These are phyloP conservation scores for Kondoa malvinella DNA, from an alignment of 768 basidiomycete genomes.

Conservation along the genomic window DNA sequence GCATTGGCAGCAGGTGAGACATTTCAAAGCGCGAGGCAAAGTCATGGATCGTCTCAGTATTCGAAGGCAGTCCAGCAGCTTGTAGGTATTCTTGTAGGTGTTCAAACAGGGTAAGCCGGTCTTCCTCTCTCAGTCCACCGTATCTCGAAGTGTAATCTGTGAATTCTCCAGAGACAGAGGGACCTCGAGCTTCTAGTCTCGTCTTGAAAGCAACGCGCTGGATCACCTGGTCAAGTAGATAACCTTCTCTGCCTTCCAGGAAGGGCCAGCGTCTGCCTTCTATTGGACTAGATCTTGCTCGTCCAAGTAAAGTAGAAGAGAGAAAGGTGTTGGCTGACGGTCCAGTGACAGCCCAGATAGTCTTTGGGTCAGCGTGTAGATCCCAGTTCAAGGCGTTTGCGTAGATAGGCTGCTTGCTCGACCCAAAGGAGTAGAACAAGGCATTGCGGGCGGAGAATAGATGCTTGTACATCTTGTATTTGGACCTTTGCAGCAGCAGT, in stretches of 20 bases:
- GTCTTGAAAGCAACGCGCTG: not conserved
- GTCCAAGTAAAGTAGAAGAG: not conserved
- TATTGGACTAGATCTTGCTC: not conserved
- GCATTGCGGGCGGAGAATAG: not conserved
- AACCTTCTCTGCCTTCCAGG: not conserved
- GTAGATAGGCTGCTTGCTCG: not conserved
- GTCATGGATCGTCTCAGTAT: constrained; percentile 33
- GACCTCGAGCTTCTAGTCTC: not conserved
- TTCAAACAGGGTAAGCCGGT: constrained; percentile 56
- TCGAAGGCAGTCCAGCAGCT: constrained; percentile 5
- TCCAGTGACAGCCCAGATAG: not conserved
- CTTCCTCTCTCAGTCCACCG: constrained; percentile 42
- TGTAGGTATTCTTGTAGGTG: constrained; percentile 42
- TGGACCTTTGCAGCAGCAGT: no score
- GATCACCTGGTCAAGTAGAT: not conserved
- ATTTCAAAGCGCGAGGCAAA: constrained; percentile 47
- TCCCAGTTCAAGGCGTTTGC: not conserved
- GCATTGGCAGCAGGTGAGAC: constrained; percentile 53
- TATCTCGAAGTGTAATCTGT: not conserved
- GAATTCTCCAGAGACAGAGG: not conserved
- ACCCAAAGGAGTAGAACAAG: not conserved
- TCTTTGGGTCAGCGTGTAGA: not conserved
- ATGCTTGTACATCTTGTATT: not conserved
- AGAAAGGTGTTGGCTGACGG: not conserved
- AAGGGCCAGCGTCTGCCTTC: not conserved